Conservation (phyloP, 129 eudicot genomes). For the Pseudognaphalium luteoalbum region DNA sequence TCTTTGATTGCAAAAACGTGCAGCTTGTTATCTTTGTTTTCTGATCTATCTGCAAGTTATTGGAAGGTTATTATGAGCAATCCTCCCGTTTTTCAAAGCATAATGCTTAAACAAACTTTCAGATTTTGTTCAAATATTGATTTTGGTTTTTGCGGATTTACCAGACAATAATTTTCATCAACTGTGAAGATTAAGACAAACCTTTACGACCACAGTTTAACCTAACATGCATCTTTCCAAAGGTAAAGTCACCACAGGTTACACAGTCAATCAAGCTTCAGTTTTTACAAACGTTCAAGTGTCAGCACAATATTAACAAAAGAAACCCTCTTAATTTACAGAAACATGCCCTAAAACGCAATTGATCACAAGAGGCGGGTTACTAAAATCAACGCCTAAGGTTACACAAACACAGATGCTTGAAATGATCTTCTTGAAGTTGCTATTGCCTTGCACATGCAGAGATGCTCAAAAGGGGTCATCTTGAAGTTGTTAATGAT, state of each 20-base stretch:
- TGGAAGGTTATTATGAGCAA: background rate
- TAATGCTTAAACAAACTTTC: too few species aligned
- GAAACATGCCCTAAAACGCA: slow-evolving; percentile 1
- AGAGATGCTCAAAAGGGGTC: slow-evolving; percentile 19
- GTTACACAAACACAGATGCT: slow-evolving; percentile 7
- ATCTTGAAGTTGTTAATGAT: slow-evolving; percentile 11
- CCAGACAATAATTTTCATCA: background rate
- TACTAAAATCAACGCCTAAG: slow-evolving; percentile 9
- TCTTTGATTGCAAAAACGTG: background rate
- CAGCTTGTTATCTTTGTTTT: background rate
- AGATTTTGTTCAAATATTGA: background rate
- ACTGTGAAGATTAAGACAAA: background rate
- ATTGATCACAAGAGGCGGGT: background rate
- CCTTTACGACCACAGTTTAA: background rate
- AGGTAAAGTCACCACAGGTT: slow-evolving; percentile 4
- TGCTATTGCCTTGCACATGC: background rate
- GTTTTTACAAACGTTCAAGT: background rate
- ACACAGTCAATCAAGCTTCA: slow-evolving; percentile 12
- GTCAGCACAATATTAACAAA: slow-evolving; percentile 18
- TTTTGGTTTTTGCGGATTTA: too few species aligned
- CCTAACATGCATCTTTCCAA: slow-evolving; percentile 7
- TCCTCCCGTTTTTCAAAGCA: too few species aligned
- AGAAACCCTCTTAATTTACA: slow-evolving; percentile 14
- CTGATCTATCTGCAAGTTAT: background rate
- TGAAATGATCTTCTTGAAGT: slow-evolving; percentile 19